Percentiles rank a stretch among this genome's conserved stretches.
Evolutionary conservation across 345 rosid species (phyloP).

Genomic region (Atalantia buxifolia): DNA sequence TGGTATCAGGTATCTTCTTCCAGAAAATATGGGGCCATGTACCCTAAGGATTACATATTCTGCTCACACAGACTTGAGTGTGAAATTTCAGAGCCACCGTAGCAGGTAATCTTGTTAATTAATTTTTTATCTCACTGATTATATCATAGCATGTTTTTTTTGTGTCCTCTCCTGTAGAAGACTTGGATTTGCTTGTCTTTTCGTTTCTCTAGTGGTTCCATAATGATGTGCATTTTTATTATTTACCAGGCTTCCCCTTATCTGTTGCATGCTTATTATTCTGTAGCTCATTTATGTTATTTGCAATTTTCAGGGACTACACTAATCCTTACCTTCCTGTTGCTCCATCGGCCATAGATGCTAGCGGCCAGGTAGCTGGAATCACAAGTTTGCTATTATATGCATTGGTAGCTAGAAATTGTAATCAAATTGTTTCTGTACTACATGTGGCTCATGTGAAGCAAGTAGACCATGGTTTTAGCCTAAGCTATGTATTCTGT

Average conservation of each 20-base stretch:
- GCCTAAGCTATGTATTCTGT: not conserved
- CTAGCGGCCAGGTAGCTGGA: constrained; percentile 61
- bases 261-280: not conserved
- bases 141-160: not conserved
- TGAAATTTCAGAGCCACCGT: constrained; percentile 94
- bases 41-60: constrained; percentile 93
- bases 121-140: not conserved
- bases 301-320: constrained; percentile 70
- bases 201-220: not conserved
- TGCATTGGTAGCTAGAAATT: not conserved
- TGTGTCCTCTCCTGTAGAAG: not conserved
- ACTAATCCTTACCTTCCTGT: constrained; percentile 94
- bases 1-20: constrained; percentile 74
- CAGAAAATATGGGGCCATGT: constrained; percentile 69
- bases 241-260: not conserved
- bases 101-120: constrained; percentile 62
- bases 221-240: not conserved
- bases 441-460: not conserved
- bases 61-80: constrained; percentile 98
- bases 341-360: constrained; percentile 97
- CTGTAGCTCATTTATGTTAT: constrained; percentile 1
- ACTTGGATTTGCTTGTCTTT: not conserved
- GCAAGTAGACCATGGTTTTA: not conserved
- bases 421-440: not conserved
- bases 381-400: not conserved